A percentile compares a stretch with the other conserved stretches of the same genome.
Evolutionary conservation across 495 filamentous ascomycete genomes (phyloP).

Genomic region (Cercophora newfieldiana): DNA sequence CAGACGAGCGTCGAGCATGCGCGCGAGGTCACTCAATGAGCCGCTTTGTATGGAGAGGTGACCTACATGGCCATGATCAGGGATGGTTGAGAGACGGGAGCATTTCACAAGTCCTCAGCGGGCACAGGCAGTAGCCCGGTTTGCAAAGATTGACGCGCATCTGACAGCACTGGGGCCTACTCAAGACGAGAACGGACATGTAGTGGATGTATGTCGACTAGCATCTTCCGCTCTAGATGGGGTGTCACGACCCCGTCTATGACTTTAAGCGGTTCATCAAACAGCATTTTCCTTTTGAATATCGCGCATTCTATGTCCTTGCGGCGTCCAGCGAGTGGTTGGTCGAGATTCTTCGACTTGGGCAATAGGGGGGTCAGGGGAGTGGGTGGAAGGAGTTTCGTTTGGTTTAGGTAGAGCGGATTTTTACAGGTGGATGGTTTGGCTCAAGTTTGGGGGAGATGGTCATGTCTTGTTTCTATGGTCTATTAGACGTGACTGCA

Average conservation of each 20-base stretch:
- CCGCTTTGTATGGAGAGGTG: slow-evolving; percentile 6
- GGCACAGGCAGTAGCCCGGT: background rate
- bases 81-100: background rate
- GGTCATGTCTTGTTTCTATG: background rate
- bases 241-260: background rate
- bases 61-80: background rate
- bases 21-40: slow-evolving; percentile 37
- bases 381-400: background rate
- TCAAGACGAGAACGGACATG: background rate
- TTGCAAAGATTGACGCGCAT: background rate
- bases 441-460: background rate
- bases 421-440: background rate
- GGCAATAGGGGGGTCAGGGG: background rate
- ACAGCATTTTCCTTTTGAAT: background rate
- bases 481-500: background rate
- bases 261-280: background rate
- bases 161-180: background rate
- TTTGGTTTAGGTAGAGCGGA: background rate
- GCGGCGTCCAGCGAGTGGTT: background rate
- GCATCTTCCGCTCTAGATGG: background rate
- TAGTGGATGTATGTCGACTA: background rate
- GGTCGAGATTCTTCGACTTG: background rate
- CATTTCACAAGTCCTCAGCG: background rate
- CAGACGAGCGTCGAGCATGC: slow-evolving; percentile 31
- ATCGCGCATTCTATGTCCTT: background rate